Evolutionary conservation across 257 asterid genomes (phyloP), one percentile per base, ranked within the genome.

Genomic region (Agastache rugosa): DNA sequence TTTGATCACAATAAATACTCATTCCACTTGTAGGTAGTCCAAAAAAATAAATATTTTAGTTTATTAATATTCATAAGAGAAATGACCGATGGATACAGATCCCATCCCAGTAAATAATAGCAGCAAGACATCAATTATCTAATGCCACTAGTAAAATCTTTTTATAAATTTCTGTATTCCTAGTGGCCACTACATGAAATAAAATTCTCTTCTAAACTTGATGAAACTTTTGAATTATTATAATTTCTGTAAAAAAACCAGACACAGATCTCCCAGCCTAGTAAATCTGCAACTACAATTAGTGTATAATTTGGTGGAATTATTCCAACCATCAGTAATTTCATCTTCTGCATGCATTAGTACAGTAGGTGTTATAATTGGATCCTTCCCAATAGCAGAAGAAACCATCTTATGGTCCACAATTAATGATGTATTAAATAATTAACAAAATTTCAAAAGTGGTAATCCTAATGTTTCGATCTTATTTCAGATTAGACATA

Each of bases 161-260:
- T 29, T 31, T 31, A 31, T 4, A 34, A 54, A 55, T 20, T 20
- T 67, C 29, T 73, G 72, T 75, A 39, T 70, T 69, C 81, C 54
- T 12, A 70, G 76, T 77, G 81, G 72, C 73, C 82, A 78, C 78
- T 27, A 51, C 41, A 77, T 20, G 1, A 62, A 19, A 20, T 6
- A 16, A 5, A 39, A 27, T 11, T 77, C 77, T 53, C 42, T 53
- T 25, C 0, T 53, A 23, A 63, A 77, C 77, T 77, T 56, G 63
- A 71, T 71, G 61, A 44, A 41, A 7, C 62, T 63, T 70, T 77
- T 63, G 81, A 77, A 71, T 42, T 6, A 63, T 31, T 2, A 15
- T 3, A 0, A 12, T 54, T 71, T 56, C 68, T 19, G 47, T 20
- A 71, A 17, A 42, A 60, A 25, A 64, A 63, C 9, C 17, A 63